Base-by-base conservation (phyloP, 1,139 yeast genomes). In the Lodderomyces margitis region DNA sequence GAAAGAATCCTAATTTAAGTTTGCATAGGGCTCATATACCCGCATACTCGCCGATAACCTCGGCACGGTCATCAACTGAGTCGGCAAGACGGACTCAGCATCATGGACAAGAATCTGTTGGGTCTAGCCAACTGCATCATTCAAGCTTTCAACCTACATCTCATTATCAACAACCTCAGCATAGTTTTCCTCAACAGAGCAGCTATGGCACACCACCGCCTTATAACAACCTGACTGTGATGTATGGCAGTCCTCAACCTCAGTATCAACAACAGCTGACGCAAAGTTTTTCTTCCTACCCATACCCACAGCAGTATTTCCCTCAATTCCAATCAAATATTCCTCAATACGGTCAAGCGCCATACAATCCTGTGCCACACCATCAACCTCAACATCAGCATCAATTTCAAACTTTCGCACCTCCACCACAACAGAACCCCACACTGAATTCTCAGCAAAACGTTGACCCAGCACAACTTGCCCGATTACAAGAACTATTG, bases 401-500 rank as follows among this genome's bases (percentile, higher is more conserved):
- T 9, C 46, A 46, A 32, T n/a, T 14, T 19, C 50, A 45, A 20
- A 46, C 35, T 33, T 21, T 48, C 44, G 24, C 47, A 47, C 28
- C 28, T 28, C 46, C 43, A 14, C 58, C 46, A 16, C 57, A 48
- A 37, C 55, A 50, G 28, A 45, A 35, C 19, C 45, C 41, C 8
- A 43, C 44, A 3, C 40, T 20, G 17, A 24, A 8, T 4, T 20
- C 37, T 12, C 34, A 38, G 9, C 42, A 35, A 34, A 47, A 44
- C 36, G 44, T 49, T 28, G 44, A 46, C 33, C 56, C 54, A 16
- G 49, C 42, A 16, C 57, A 53, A 41, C 41, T 54, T 25, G 50
- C 45, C 25, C 56, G 50, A 17, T 42, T 54, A 32, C 56, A 54
- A 38, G 47, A 47, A 30, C 40, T 54, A 25, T 46, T 54, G 20